Evolutionary conservation across 371 early-diverging fungal genomes (phyloP).

Genomic region (Batkoa obscura): DNA sequence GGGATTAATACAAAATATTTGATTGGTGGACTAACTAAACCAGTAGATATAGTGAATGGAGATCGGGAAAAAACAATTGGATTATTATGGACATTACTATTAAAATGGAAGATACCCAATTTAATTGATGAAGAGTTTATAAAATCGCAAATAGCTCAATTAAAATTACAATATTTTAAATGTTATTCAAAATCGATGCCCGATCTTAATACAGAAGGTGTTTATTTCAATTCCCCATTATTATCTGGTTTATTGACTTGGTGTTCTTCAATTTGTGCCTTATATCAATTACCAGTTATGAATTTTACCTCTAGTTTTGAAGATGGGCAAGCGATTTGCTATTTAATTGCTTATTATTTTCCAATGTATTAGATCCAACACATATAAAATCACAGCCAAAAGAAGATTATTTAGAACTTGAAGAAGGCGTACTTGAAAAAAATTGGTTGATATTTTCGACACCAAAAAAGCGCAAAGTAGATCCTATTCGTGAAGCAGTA

Average conservation of each 20-base stretch:
- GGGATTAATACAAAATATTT: constrained; percentile 12
- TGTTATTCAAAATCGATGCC: background rate
- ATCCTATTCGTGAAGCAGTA: background rate
- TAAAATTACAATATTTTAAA: background rate
- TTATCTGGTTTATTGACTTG: background rate
- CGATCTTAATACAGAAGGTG: background rate
- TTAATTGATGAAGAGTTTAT: background rate
- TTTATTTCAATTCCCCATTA: background rate
- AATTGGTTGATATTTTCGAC: background rate
- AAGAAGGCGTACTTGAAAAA: background rate
- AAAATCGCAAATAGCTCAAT: background rate
- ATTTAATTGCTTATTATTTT: background rate
- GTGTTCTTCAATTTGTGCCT: background rate
- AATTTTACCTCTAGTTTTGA: background rate
- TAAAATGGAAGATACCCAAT: constrained; percentile 15
- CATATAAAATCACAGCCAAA: background rate
- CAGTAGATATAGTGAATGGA: constrained; percentile 16
- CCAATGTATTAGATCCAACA: background rate
- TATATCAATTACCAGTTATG: background rate
- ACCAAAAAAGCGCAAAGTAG: background rate
- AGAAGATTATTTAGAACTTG: background rate
- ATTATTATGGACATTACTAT: constrained; percentile 15
- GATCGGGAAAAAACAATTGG: constrained; percentile 20
- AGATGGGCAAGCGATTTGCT: background rate
- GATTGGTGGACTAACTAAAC: constrained; percentile 11